Conservation (phyloP, 257 asterid species). For the Petrea volubilis region DNA sequence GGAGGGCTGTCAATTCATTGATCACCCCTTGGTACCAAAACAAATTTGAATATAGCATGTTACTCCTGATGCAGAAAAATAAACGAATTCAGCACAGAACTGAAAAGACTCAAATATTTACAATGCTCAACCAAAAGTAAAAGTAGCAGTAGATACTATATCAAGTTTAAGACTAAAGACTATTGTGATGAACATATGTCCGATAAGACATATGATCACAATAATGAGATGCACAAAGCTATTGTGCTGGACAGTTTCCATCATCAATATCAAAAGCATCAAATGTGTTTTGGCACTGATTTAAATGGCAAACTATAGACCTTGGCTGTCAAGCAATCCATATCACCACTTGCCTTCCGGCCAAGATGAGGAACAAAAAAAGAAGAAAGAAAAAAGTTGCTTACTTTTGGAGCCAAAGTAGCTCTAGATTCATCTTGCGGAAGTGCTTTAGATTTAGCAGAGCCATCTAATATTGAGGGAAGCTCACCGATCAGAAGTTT, state of each 20-base stretch:
- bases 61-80: background rate
- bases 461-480: constrained; percentile 82
- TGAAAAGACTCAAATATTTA: background rate
- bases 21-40: background rate
- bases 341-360: background rate
- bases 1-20: background rate
- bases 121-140: background rate
- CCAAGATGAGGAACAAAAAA: background rate
- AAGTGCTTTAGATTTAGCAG: constrained; percentile 72
- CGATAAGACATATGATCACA: background rate
- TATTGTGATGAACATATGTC: background rate
- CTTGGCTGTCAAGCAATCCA: no score
- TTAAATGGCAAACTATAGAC: no score
- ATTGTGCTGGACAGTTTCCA: background rate
- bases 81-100: background rate
- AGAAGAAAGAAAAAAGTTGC: background rate
- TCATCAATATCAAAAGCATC: background rate
- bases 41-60: background rate
- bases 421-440: constrained; percentile 79
- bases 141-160: background rate
- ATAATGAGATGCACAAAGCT: background rate
- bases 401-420: constrained; percentile 90
- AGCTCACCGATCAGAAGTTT: constrained; percentile 81
- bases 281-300: background rate
- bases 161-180: background rate